Percentiles rank a stretch among this genome's conserved stretches.
Evolutionary conservation across 345 rosid genomes (phyloP).

Genomic region (Hevea brasiliensis): DNA sequence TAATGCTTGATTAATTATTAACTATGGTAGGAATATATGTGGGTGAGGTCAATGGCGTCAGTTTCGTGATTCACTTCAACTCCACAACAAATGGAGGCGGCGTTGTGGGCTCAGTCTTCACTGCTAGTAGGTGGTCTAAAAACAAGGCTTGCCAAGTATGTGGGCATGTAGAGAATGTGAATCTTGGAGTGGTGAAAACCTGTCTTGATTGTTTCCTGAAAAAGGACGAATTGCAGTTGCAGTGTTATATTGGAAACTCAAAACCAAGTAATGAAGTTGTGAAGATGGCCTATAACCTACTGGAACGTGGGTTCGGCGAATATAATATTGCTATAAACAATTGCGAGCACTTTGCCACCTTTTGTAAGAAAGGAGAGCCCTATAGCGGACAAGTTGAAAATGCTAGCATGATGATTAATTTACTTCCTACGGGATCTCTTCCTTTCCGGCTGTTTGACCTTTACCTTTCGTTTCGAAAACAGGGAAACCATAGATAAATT

Average conservation of each 20-base stretch:
- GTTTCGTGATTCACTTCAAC: conserved; percentile 11
- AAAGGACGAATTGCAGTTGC: background rate
- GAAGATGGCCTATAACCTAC: background rate
- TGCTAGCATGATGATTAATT: no score
- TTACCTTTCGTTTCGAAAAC: no score
- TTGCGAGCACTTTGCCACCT: conserved; percentile 18
- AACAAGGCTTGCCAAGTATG: background rate
- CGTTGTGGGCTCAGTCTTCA: no score
- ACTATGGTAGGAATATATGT: conserved; percentile 21
- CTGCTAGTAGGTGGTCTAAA: no score
- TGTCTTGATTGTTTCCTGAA: conserved; percentile 18
- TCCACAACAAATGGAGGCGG: background rate
- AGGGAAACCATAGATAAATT: no score
- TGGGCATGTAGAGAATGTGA: background rate
- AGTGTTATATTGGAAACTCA: background rate
- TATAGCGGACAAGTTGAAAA: background rate
- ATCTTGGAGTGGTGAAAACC: background rate
- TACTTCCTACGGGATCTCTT: no score
- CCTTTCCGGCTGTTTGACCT: no score
- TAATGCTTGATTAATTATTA: no score
- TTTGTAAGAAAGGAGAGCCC: conserved; percentile 3
- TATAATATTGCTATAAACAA: background rate
- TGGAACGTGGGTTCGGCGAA: conserved; percentile 8
- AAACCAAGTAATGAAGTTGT: conserved; percentile 2
- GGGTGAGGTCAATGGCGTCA: background rate